phyloP scores from a whole-genome alignment of 1,284 basidiomycete genomes.

The Cutaneotrichosporon mucoides region DNA sequence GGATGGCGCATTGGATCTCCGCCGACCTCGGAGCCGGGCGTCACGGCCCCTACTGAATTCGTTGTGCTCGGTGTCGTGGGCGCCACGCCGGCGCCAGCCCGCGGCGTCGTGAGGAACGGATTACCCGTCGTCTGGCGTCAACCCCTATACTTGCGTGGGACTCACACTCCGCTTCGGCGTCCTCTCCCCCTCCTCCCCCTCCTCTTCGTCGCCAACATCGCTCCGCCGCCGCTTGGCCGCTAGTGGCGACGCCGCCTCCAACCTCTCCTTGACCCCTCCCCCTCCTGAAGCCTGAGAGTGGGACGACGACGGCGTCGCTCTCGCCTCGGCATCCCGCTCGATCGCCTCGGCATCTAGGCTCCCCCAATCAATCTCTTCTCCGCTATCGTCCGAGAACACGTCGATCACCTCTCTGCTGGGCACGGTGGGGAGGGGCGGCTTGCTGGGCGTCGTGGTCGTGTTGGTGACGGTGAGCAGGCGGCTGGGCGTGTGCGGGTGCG shows the following conservation, averaged over 20 bases:
- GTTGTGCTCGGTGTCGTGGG: background rate
- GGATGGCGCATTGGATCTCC: conserved; percentile 18
- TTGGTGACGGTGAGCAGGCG: too few relatives aligned
- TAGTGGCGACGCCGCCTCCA: conserved; percentile 1
- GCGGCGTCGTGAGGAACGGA: conserved; percentile 12
- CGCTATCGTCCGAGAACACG: background rate
- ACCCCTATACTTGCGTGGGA: background rate
- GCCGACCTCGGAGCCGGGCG: background rate
- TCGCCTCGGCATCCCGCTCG: conserved; percentile 28
- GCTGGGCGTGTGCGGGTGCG: background rate
- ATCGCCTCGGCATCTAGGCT: conserved; percentile 35
- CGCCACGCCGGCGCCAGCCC: background rate
- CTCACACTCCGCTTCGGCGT: conserved; percentile 4
- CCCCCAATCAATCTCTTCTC: conserved; percentile 34
- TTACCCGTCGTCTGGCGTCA: conserved; percentile 1
- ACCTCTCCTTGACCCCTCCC: conserved; percentile 1
- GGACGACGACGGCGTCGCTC: background rate
- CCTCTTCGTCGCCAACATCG: too few relatives aligned
- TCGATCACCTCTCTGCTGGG: background rate
- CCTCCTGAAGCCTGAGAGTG: background rate
- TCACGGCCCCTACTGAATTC: background rate
- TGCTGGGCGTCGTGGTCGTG: background rate
- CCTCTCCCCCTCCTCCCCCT: background rate
- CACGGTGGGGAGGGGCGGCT: background rate
- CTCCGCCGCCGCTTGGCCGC: background rate